Conservation (phyloP, 2,329 filamentous ascomycete species). For the Falciphora oryzae region DNA sequence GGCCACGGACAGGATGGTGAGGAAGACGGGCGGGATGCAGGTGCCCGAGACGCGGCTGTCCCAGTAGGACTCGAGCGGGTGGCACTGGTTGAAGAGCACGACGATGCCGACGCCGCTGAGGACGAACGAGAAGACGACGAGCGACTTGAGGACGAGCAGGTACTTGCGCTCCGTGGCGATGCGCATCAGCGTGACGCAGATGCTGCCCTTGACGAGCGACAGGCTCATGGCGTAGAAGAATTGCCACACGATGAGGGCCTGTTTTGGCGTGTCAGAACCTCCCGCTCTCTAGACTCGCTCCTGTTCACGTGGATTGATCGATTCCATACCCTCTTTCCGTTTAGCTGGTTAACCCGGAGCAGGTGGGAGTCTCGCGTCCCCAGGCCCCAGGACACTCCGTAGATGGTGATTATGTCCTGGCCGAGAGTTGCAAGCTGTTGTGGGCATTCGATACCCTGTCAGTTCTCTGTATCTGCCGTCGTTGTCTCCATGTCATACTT, state of each 20-base stretch:
- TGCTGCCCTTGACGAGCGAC: constrained; percentile 20
- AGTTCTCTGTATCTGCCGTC: not conserved
- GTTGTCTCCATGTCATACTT: not conserved
- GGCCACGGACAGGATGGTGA: constrained; percentile 23
- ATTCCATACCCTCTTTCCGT: not conserved
- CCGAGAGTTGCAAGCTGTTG: constrained; percentile 1
- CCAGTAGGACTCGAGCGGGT: constrained; percentile 22
- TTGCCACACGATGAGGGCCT: constrained; percentile 10
- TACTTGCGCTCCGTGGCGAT: constrained; percentile 17
- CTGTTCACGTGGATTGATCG: not conserved
- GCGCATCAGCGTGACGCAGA: constrained; percentile 23
- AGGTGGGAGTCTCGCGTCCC: constrained; percentile 7
- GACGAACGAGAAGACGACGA: constrained; percentile 14
- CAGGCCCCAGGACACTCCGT: constrained; percentile 2
- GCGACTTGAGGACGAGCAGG: constrained; percentile 12
- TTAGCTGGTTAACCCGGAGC: not conserved
- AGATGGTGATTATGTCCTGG: constrained; percentile 1
- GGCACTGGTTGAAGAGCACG: constrained; percentile 19
- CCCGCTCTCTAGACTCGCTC: no score
- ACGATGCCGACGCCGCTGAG: constrained; percentile 18
- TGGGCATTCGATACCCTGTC: not conserved
- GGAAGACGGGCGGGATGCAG: constrained; percentile 19
- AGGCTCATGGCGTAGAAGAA: constrained; percentile 8
- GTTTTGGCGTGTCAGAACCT: not conserved
- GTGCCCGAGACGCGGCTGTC: constrained; percentile 13